phyloP scores from a whole-genome alignment of 2,329 filamentous ascomycete species.

The Karstenula rhodostoma region DNA sequence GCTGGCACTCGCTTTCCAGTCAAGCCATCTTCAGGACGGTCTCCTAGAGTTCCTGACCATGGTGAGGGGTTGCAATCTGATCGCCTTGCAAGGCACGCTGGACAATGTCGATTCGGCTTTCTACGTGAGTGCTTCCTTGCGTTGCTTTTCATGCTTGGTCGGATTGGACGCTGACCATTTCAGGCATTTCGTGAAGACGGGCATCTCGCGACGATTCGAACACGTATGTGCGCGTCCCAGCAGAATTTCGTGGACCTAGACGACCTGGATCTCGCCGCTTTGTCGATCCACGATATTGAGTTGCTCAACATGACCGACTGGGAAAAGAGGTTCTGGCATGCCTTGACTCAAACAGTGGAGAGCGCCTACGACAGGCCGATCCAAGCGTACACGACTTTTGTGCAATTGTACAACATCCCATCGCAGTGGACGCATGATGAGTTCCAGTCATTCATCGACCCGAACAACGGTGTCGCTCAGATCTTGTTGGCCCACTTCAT shows the following conservation, averaged over 20 bases:
- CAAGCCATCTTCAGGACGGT: constrained; percentile 48
- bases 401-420: constrained; percentile 52
- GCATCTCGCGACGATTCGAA: constrained; percentile 44
- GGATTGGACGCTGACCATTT: constrained; percentile 1
- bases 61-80: constrained; percentile 48
- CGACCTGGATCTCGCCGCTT: constrained; percentile 40
- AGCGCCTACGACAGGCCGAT: constrained; percentile 41
- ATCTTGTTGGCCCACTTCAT: constrained; percentile 59
- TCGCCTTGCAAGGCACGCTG: constrained; percentile 37
- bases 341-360: constrained; percentile 35
- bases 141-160: neutral
- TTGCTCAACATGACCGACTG: constrained; percentile 38
- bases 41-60: constrained; percentile 49
- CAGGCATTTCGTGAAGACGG: constrained; percentile 42
- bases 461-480: constrained; percentile 52
- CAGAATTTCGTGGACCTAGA: constrained; percentile 31
- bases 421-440: constrained; percentile 51
- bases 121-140: constrained; percentile 28
- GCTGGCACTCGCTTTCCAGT: constrained; percentile 49
- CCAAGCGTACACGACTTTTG: constrained; percentile 53
- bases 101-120: constrained; percentile 37
- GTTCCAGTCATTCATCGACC: constrained; percentile 55
- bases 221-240: constrained; percentile 31
- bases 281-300: constrained; percentile 38
- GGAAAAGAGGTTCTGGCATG: constrained; percentile 38